These are phyloP conservation scores for Drechslerella dactyloides DNA, from an alignment of 2,329 filamentous ascomycete species.

Conservation along the genomic window DNA sequence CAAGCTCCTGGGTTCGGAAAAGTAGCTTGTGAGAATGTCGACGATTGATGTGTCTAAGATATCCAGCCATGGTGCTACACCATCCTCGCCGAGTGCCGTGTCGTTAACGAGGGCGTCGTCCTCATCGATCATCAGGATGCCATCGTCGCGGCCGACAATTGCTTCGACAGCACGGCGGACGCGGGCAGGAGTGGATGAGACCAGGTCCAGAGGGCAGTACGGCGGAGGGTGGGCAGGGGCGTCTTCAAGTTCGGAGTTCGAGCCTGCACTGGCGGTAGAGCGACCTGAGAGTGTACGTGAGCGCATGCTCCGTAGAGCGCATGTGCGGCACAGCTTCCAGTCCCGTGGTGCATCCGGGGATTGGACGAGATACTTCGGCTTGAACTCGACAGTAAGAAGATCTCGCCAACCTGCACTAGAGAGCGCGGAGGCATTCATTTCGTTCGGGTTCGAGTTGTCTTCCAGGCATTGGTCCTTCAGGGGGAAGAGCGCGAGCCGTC, in stretches of 20 bases:
- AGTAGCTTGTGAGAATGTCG: conserved; percentile 46
- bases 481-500: no score
- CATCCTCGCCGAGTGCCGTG: conserved; percentile 34
- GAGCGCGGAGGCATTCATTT: conserved; percentile 49
- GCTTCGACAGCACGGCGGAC: conserved; percentile 51
- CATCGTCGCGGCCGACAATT: conserved; percentile 53
- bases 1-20: conserved; percentile 49
- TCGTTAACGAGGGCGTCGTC: conserved; percentile 40
- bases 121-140: conserved; percentile 54
- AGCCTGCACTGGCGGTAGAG: conserved; percentile 21
- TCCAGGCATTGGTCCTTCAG: no score
- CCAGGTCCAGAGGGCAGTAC: conserved; percentile 54
- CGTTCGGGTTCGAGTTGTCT: neutral
- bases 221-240: conserved; percentile 21
- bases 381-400: conserved; percentile 54
- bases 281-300: conserved; percentile 26
- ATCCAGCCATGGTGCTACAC: conserved; percentile 42
- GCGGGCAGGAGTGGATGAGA: conserved; percentile 47
- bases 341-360: conserved; percentile 54
- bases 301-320: conserved; percentile 54
- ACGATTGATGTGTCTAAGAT: conserved; percentile 42
- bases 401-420: conserved; percentile 53
- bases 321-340: conserved; percentile 55
- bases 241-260: conserved; percentile 25
- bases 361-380: conserved; percentile 54